Evolutionary conservation across 441 rosid species (phyloP).

Genomic region (Euphorbia schlechtendalii): DNA sequence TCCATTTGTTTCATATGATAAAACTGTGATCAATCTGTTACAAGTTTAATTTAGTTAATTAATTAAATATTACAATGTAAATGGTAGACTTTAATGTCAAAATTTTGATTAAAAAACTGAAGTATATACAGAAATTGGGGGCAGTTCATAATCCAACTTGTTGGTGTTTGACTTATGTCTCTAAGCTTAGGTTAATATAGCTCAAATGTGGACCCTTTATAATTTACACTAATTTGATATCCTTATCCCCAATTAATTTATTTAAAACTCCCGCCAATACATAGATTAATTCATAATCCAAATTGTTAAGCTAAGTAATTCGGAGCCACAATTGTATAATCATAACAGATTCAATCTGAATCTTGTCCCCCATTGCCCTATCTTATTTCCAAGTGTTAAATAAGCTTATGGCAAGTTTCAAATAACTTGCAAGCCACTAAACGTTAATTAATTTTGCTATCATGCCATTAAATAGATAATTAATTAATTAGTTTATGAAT

Average conservation of each 20-base stretch:
- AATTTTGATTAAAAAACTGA: slow-evolving; percentile 12
- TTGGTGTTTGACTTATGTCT: slow-evolving; percentile 38
- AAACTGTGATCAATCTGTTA: neutral
- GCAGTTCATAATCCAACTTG: slow-evolving; percentile 28
- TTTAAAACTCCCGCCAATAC: neutral
- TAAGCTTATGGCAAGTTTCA: neutral
- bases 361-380: neutral
- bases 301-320: slow-evolving; percentile 11
- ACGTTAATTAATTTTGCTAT: neutral
- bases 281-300: slow-evolving; percentile 5
- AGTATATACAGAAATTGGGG: slow-evolving; percentile 15
- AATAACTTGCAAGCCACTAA: slow-evolving; percentile 23
- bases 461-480: neutral
- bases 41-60: neutral
- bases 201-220: slow-evolving; percentile 28
- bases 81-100: slow-evolving; percentile 17
- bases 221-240: neutral
- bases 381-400: slow-evolving; percentile 11
- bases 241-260: neutral
- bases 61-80: neutral
- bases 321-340: slow-evolving; percentile 9
- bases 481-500: neutral
- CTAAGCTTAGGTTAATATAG: slow-evolving; percentile 24
- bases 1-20: neutral
- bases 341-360: slow-evolving; percentile 10